phyloP scores from a whole-genome alignment of 2,329 filamentous ascomycete genomes.

The Fusarium neocosmosporiellum region DNA sequence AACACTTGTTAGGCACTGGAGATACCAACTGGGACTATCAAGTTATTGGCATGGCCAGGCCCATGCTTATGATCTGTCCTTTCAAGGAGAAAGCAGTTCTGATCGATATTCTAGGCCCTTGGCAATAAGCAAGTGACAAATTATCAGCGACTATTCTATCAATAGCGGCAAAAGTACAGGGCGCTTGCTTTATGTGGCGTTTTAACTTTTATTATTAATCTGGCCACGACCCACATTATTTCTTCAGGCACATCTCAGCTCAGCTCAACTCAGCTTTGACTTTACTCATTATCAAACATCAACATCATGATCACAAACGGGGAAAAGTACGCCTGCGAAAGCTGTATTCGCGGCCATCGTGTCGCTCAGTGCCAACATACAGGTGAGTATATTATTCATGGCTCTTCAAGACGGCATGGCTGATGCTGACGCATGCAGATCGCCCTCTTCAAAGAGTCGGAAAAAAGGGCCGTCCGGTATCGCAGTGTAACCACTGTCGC shows the following conservation, averaged over 20 bases:
- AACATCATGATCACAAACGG: slow-evolving; percentile 8
- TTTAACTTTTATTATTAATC: neutral
- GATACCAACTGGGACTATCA: neutral
- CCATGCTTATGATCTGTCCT: neutral
- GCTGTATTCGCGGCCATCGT: slow-evolving; percentile 30
- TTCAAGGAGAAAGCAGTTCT: neutral
- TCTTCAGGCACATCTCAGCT: neutral
- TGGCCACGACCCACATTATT: neutral
- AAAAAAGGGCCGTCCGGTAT: slow-evolving; percentile 30
- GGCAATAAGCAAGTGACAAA: neutral
- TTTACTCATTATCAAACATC: neutral
- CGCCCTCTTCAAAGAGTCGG: slow-evolving; percentile 26
- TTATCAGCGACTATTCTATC: neutral
- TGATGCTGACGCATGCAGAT: slow-evolving; percentile 5
- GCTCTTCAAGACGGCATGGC: neutral
- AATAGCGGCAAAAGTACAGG: neutral
- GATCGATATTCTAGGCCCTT: neutral
- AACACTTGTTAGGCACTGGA: neutral
- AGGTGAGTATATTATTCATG: neutral
- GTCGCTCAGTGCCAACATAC: slow-evolving; percentile 29
- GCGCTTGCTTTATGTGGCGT: neutral
- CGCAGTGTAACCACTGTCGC: slow-evolving; percentile 30
- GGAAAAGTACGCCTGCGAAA: slow-evolving; percentile 28
- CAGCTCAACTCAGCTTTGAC: neutral
- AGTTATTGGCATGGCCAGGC: neutral